These are phyloP conservation scores for Galerina sulciceps DNA, from an alignment of 768 basidiomycete genomes.

Conservation along the genomic window DNA sequence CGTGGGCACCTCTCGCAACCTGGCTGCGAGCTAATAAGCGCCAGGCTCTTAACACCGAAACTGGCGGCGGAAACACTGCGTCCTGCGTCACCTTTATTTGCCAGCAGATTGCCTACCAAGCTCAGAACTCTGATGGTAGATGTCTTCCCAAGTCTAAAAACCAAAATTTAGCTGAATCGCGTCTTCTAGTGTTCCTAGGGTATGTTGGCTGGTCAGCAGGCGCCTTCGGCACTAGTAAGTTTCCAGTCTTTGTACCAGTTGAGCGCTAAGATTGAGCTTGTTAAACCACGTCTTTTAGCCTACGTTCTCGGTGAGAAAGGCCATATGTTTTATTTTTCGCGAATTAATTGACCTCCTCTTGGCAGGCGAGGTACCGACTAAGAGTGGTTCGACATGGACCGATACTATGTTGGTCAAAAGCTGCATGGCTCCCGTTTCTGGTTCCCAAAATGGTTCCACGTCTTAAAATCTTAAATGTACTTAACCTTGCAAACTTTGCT, in stretches of 20 bases:
- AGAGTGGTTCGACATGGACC: conserved; percentile 1
- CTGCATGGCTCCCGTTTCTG: background rate
- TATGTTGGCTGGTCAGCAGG: conserved; percentile 66
- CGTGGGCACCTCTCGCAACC: conserved; percentile 48
- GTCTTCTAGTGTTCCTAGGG: conserved; percentile 48
- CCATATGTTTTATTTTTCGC: background rate
- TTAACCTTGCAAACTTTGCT: no score
- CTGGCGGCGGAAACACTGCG: conserved; percentile 58
- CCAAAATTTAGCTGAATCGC: background rate
- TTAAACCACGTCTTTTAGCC: background rate
- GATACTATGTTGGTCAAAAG: background rate
- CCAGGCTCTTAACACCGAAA: conserved; percentile 64
- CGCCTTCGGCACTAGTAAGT: conserved; percentile 42
- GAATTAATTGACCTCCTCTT: background rate
- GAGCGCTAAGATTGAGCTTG: background rate
- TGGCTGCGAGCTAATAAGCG: conserved; percentile 55
- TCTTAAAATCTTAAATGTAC: no score
- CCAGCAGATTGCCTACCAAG: conserved; percentile 49
- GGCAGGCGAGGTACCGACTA: conserved; percentile 4
- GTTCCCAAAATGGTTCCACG: conserved; percentile 3
- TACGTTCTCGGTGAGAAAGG: background rate
- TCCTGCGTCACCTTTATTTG: conserved; percentile 50
- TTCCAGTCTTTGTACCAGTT: background rate
- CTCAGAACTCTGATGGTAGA: conserved; percentile 48
- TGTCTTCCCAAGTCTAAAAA: background rate